Conservation (phyloP, 768 basidiomycete species). For the Cyclocybe aegerita region DNA sequence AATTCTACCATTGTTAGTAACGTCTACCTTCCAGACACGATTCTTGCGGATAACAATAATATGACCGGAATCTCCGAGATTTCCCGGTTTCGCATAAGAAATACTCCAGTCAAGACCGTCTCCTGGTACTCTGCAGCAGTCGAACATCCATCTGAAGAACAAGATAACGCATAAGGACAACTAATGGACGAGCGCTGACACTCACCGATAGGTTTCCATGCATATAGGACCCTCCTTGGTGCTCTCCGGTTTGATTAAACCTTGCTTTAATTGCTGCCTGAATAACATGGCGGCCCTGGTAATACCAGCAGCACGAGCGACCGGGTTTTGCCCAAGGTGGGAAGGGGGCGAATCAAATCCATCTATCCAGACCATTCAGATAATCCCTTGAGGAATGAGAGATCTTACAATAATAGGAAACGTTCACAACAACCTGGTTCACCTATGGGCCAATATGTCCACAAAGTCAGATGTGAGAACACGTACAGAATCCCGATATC, state of each 20-base stretch:
- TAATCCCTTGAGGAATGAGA: neutral
- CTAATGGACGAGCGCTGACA: neutral
- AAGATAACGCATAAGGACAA: neutral
- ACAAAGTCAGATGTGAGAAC: constrained; percentile 1
- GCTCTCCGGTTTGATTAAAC: constrained; percentile 61
- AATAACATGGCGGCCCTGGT: constrained; percentile 74
- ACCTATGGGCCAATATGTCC: neutral
- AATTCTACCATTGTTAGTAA: constrained; percentile 51
- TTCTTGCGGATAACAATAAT: constrained; percentile 86
- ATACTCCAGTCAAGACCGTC: constrained; percentile 78
- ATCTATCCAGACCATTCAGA: constrained; percentile 42
- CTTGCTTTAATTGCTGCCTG: constrained; percentile 65
- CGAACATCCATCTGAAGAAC: constrained; percentile 81
- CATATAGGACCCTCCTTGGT: constrained; percentile 73
- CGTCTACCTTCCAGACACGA: constrained; percentile 79
- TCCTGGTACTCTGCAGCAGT: constrained; percentile 82
- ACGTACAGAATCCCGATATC: constrained; percentile 81
- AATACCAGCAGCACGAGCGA: constrained; percentile 69
- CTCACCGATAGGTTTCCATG: constrained; percentile 84
- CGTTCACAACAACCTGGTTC: constrained; percentile 74
- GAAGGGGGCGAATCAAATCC: constrained; percentile 71
- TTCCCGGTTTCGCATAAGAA: constrained; percentile 58
- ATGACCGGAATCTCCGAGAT: constrained; percentile 67
- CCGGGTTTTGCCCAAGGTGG: constrained; percentile 56
- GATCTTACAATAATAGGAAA: constrained; percentile 87